Conservation (phyloP, 2,329 filamentous ascomycete genomes). For the Fusarium globosum region DNA sequence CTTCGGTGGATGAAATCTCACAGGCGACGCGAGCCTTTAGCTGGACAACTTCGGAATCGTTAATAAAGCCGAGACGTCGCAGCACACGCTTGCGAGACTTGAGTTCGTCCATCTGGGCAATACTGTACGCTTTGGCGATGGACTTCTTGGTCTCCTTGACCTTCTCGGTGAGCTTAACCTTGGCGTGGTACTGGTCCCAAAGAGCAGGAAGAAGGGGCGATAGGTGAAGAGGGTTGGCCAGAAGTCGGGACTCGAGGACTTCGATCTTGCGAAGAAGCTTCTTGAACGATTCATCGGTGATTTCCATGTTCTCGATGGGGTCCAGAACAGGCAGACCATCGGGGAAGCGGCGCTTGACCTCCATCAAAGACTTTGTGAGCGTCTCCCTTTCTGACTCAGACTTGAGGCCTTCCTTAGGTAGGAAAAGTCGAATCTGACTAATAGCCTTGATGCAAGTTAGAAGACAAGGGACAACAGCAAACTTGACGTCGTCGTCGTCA, state of each 20-base stretch:
- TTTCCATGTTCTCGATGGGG: slow-evolving; percentile 96
- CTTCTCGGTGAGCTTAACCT: slow-evolving; percentile 78
- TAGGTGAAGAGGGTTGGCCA: slow-evolving; percentile 91
- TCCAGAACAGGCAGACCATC: slow-evolving; percentile 91
- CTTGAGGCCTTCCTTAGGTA: slow-evolving; percentile 79
- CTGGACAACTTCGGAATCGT: slow-evolving; percentile 94
- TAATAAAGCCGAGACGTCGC: slow-evolving; percentile 93
- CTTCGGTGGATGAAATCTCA: slow-evolving; percentile 91
- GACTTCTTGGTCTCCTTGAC: slow-evolving; percentile 91
- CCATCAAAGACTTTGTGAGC: slow-evolving; percentile 76
- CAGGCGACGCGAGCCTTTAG: slow-evolving; percentile 97
- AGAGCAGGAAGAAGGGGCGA: slow-evolving; percentile 85
- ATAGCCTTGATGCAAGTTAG: slow-evolving; percentile 87
- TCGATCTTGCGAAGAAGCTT: slow-evolving; percentile 95
- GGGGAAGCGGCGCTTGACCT: slow-evolving; percentile 88
- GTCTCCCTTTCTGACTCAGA: slow-evolving; percentile 72
- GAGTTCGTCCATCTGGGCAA: slow-evolving; percentile 94
- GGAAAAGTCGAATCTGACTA: slow-evolving; percentile 83
- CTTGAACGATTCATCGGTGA: slow-evolving; percentile 92
- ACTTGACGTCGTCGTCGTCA: slow-evolving; percentile 48
- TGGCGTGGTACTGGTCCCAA: slow-evolving; percentile 87
- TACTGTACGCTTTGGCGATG: slow-evolving; percentile 84
- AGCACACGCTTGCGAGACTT: slow-evolving; percentile 96
- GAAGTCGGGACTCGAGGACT: slow-evolving; percentile 88
- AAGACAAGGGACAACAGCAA: slow-evolving; percentile 76